Percentiles rank a stretch among this genome's conserved stretches.
Conservation (phyloP, 345 rosid species). For the Euclidium syriacum region DNA sequence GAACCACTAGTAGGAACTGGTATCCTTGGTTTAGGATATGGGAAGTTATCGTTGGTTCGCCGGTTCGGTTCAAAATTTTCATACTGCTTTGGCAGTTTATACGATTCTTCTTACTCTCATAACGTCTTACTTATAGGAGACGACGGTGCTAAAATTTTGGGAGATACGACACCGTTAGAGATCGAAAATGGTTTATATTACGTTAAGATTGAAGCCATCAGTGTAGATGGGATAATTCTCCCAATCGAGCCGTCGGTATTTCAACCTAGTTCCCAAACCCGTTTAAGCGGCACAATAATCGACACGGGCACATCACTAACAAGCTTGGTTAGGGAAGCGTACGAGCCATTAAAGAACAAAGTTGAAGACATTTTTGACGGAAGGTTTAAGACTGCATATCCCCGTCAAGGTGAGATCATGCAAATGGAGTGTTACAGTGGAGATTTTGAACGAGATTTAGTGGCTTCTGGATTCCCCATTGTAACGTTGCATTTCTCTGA, state of each 20-base stretch:
- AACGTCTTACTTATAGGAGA: neutral
- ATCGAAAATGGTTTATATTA: neutral
- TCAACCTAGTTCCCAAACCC: neutral
- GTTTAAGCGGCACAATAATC: neutral
- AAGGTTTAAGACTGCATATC: neutral
- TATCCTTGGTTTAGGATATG: neutral
- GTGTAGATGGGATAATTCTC: neutral
- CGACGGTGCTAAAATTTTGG: neutral
- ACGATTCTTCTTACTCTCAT: neutral
- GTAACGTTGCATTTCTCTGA: neutral
- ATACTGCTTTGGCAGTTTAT: neutral
- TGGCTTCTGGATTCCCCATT: neutral
- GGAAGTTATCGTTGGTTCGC: neutral
- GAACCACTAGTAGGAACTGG: neutral
- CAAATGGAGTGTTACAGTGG: neutral
- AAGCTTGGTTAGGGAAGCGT: neutral
- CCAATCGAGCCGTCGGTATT: neutral
- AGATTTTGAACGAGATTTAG: neutral
- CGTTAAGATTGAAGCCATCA: neutral
- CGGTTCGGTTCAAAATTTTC: neutral
- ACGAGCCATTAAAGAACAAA: neutral
- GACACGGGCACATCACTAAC: neutral
- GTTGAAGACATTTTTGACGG: neutral
- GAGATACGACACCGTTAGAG: neutral
- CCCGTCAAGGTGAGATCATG: neutral